Evolutionary conservation across 768 basidiomycete species (phyloP), one percentile per base, ranked within the genome.

Genomic region (Cystobasidium tubakii): DNA sequence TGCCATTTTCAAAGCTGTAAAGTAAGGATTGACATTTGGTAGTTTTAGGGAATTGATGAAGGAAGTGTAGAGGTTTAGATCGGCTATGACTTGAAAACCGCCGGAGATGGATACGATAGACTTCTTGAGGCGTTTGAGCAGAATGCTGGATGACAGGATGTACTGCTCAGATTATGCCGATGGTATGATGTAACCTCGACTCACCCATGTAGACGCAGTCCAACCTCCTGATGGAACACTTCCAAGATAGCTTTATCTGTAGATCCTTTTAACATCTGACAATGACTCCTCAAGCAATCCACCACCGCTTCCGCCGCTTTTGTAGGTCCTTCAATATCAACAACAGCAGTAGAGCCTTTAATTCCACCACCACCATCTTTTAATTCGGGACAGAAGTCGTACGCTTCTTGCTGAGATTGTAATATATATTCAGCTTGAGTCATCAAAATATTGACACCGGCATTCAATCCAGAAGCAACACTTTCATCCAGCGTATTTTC

Each of bases 141-240:
- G 81, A 79, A 98, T 94, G 21, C 94, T 95, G 75, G n/a, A n/a
- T n/a, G n/a, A n/a, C n/a, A n/a, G n/a, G n/a, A n/a, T n/a, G n/a
- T n/a, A n/a, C n/a, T n/a, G n/a, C n/a, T n/a, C n/a, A n/a, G n/a
- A n/a, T n/a, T n/a, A n/a, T n/a, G n/a, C n/a, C n/a, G n/a, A n/a
- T n/a, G n/a, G n/a, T n/a, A n/a, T n/a, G 19, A 17, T 84, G 39
- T 39, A 39, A n/a, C n/a, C n/a, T n/a, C n/a, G n/a, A n/a, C 89
- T 77, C 71, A 92, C 92, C 85, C 87, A 77, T 91, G 88, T 12
- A 93, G 81, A 43, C 96, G 87, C 73, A 96, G 88, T 4, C 95
- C 95, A 57, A 99, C 90, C 81, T 99, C 96, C 81, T 94, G 91
- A 80, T 97, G 92, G 81, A 99, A 98, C 1, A 99, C 95, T 79